These are phyloP conservation scores for Chlorella sp. DNA, from an alignment of 139 green algal species.

Conservation along the genomic window DNA sequence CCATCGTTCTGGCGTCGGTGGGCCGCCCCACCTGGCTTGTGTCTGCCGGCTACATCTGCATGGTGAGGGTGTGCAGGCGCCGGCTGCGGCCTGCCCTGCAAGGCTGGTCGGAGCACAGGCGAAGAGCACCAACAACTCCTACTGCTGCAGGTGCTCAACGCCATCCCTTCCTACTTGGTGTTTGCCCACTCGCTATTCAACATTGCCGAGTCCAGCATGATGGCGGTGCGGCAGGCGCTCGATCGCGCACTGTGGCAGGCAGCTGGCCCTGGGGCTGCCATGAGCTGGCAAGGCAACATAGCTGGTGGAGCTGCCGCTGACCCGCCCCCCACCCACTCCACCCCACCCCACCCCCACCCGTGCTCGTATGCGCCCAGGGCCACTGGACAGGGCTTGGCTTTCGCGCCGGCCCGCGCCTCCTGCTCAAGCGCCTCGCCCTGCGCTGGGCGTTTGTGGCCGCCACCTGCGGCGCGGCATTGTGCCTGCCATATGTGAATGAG, in stretches of 20 bases:
- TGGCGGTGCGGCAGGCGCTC: constrained; percentile 4
- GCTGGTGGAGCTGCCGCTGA: too few species aligned
- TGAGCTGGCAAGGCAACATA: too few species aligned
- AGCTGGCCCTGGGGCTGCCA: background rate
- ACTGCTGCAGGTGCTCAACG: too few species aligned
- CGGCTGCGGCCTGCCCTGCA: too few species aligned
- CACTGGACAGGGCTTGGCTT: constrained; percentile 12
- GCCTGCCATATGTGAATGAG: constrained; percentile 18
- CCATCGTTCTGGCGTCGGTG: constrained; percentile 2
- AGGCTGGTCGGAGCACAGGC: too few species aligned
- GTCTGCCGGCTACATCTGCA: background rate
- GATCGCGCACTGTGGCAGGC: background rate
- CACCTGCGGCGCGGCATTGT: background rate
- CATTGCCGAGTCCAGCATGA: constrained; percentile 4
- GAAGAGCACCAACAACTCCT: too few species aligned
- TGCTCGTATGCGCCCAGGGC: too few species aligned
- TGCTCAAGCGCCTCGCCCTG: constrained; percentile 21
- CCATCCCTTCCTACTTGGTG: constrained; percentile 9
- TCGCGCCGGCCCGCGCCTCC: background rate
- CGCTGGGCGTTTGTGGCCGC: constrained; percentile 14
- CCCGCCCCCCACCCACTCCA: too few species aligned
- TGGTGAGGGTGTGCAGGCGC: too few species aligned
- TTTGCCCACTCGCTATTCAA: constrained; percentile 26
- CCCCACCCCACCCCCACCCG: too few species aligned
- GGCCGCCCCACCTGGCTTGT: constrained; percentile 1